Conservation (phyloP, 2,329 filamentous ascomycete species). For the Dactylonectria estremocensis region DNA sequence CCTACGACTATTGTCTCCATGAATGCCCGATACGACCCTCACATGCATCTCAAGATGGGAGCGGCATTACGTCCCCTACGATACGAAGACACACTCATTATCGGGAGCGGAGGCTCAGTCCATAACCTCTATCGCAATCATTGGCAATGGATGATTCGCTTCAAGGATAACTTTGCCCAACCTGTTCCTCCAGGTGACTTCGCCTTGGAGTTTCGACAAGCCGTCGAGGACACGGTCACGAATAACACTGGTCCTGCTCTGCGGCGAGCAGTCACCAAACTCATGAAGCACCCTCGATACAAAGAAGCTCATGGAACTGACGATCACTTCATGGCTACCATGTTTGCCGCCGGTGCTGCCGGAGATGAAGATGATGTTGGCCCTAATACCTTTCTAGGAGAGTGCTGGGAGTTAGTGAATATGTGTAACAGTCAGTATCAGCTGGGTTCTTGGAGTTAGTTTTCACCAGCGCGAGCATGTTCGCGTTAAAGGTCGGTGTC, state of each 20-base stretch:
- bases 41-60: constrained; percentile 12
- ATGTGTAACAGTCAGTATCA: constrained; percentile 26
- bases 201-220: constrained; percentile 12
- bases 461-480: background rate
- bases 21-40: constrained; percentile 18
- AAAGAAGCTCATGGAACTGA: constrained; percentile 18
- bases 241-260: constrained; percentile 7
- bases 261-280: constrained; percentile 2
- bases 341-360: constrained; percentile 18
- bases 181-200: constrained; percentile 12
- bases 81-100: constrained; percentile 2
- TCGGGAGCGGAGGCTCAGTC: constrained; percentile 11
- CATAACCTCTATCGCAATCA: constrained; percentile 18
- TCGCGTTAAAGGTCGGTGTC: background rate
- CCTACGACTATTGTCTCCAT: constrained; percentile 64
- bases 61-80: constrained; percentile 11
- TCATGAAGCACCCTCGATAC: constrained; percentile 18
- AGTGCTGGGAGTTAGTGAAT: constrained; percentile 25
- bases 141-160: constrained; percentile 12
- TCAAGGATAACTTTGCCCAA: constrained; percentile 11
- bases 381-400: constrained; percentile 4
- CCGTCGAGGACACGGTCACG: constrained; percentile 3
- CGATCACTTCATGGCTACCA: constrained; percentile 21
- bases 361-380: constrained; percentile 4
- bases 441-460: constrained; percentile 6